Evolutionary conservation across 805 yeast species (phyloP).

Genomic region (Candida quercuum): DNA sequence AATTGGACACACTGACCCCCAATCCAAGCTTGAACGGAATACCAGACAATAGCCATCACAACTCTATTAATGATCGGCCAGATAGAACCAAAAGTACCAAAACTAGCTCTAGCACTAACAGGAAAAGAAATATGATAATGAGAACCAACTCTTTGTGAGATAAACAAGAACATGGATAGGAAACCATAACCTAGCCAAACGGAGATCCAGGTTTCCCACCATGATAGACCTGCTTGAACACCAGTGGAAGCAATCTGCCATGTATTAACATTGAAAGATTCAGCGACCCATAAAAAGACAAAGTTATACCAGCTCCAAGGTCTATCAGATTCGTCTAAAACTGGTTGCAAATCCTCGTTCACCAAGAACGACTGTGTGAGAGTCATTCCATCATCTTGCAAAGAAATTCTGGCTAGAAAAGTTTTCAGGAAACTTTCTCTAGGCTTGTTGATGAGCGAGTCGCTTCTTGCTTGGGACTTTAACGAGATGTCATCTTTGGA

Average conservation of each 20-base stretch:
- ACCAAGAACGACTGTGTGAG: slow-evolving; percentile 59
- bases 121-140: slow-evolving; percentile 83
- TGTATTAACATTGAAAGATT: slow-evolving; percentile 83
- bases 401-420: slow-evolving; percentile 4
- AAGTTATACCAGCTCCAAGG: slow-evolving; percentile 82
- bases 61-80: slow-evolving; percentile 91
- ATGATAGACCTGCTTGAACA: slow-evolving; percentile 65
- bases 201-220: slow-evolving; percentile 92
- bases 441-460: no score
- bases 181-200: slow-evolving; percentile 81
- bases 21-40: slow-evolving; percentile 78
- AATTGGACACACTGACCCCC: slow-evolving; percentile 79
- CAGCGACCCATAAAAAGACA: slow-evolving; percentile 82
- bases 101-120: slow-evolving; percentile 71
- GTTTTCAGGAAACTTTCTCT: slow-evolving; percentile 1
- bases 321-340: slow-evolving; percentile 59
- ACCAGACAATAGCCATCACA: slow-evolving; percentile 86
- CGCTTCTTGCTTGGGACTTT: no score
- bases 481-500: no score
- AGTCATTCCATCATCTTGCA: slow-evolving; percentile 33
- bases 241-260: slow-evolving; percentile 92
- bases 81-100: slow-evolving; percentile 80
- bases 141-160: slow-evolving; percentile 76
- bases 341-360: slow-evolving; percentile 76
- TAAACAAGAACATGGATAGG: slow-evolving; percentile 62